Evolutionary conservation across 176 grass and related monocot genomes (phyloP), one percentile per base, ranked within the genome.

Genomic region (Microstegium vimineum): DNA sequence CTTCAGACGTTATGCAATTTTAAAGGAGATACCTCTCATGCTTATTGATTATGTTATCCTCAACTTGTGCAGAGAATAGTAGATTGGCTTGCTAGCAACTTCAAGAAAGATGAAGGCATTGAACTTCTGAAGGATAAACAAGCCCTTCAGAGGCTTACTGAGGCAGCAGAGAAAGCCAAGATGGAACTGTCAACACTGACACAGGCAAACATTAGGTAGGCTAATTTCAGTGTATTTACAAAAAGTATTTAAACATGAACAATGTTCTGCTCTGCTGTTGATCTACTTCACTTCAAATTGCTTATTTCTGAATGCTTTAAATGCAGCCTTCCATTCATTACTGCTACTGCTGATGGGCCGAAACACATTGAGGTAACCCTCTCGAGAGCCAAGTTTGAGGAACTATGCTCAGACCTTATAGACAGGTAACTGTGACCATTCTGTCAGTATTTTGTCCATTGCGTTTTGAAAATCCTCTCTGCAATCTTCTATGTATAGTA

Each of bases 111-210:
- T 81, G 96, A 99, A 71, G 91, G 96, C 46, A 95, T 99, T 52
- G 87, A 95, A 89, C 87, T 99, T 83, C 79, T 99, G 18, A 95
- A 95, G 83, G 93, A 99, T 68, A 99, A 99, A 81, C 96, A 99
- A 94, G 96, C 93, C 12, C 96, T 99, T 81, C 96, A 99, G 74
- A 87, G 93, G 54, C 89, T 99, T 64, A 99, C 93, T 12, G 96
- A 99, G 85, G 92, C 96, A 49, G 93, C 96, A 46, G 96, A 99
- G 80, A 99, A 99, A 86, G 91, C 96, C 15, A 99, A 99, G 79
- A 95, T 99, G 96, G 96, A 99, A 85, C 60, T 99, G 30, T 99
- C 96, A 49, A 89, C 93, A 0, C 80, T 99, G 76, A 89, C 96
- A 8, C 96, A 99, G 69, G 73, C 96, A n/a, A 99, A 99, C 59